Percentiles rank a stretch among this genome's conserved stretches.
Evolutionary conservation across 23 red algal genomes (phyloP).

Genomic region (Chondrus crispus): DNA sequence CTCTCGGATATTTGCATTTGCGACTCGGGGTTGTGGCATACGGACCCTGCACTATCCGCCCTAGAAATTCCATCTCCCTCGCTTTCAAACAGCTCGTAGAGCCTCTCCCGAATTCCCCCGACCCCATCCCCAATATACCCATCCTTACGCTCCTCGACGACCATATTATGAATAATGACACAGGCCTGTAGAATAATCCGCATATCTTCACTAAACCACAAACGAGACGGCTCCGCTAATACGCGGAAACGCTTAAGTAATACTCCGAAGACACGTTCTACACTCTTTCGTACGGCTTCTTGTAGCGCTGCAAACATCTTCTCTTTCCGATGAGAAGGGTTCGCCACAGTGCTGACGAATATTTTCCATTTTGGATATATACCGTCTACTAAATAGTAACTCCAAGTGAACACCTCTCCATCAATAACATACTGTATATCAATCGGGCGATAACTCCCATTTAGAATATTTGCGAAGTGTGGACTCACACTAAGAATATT

Average conservation of each 20-base stretch:
- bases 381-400: slow-evolving; percentile 6
- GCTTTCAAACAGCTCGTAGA: too few species aligned
- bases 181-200: background rate
- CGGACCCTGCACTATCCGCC: too few species aligned
- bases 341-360: background rate
- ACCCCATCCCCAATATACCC: too few species aligned
- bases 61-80: too few species aligned
- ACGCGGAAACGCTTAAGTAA: background rate
- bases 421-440: background rate
- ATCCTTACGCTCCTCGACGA: background rate
- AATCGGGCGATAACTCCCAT: too few species aligned
- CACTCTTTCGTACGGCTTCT: slow-evolving; percentile 2
- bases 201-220: background rate
- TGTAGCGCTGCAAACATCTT: background rate
- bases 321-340: background rate
- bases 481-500: background rate
- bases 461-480: background rate
- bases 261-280: background rate
- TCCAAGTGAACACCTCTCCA: background rate
- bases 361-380: slow-evolving; percentile 15
- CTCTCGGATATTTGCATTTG: too few species aligned
- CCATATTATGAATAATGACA: background rate
- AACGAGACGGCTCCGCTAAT: background rate
- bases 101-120: too few species aligned
- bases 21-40: too few species aligned